Percentiles rank a stretch among this genome's conserved stretches.
phyloP scores from a whole-genome alignment of 108 stramenopile genomes.

The Nitzschia inconspicua region DNA sequence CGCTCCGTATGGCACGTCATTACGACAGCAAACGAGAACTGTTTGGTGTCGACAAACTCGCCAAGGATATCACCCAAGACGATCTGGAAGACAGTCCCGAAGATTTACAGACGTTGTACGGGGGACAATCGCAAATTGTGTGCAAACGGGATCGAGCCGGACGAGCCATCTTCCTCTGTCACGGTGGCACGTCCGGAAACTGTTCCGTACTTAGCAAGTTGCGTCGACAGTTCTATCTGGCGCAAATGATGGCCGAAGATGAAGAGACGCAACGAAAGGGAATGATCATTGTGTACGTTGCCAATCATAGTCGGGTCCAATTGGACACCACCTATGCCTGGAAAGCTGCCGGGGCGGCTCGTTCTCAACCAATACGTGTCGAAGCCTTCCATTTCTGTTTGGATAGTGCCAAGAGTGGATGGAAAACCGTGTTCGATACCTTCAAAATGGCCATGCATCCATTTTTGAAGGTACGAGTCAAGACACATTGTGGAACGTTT shows the following conservation, averaged over 20 bases:
- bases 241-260: neutral
- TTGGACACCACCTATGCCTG: neutral
- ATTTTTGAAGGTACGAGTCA: neutral
- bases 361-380: constrained; percentile 12
- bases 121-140: constrained; percentile 9
- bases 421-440: neutral
- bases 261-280: constrained; percentile 13
- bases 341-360: constrained; percentile 8
- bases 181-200: too few species aligned
- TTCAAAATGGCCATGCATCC: neutral
- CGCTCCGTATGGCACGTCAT: neutral
- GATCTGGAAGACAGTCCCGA: constrained; percentile 12
- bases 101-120: constrained; percentile 1
- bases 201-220: neutral
- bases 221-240: neutral
- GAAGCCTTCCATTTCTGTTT: constrained; percentile 20
- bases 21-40: constrained; percentile 12
- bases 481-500: neutral
- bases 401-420: neutral
- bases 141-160: constrained; percentile 11
- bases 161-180: too few species aligned
- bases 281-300: neutral
- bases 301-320: constrained; percentile 2
- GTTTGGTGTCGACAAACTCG: constrained; percentile 10
- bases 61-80: constrained; percentile 3